These are phyloP conservation scores for Camellia japonica DNA, from an alignment of 148 eudicot genomes.

Conservation along the genomic window DNA sequence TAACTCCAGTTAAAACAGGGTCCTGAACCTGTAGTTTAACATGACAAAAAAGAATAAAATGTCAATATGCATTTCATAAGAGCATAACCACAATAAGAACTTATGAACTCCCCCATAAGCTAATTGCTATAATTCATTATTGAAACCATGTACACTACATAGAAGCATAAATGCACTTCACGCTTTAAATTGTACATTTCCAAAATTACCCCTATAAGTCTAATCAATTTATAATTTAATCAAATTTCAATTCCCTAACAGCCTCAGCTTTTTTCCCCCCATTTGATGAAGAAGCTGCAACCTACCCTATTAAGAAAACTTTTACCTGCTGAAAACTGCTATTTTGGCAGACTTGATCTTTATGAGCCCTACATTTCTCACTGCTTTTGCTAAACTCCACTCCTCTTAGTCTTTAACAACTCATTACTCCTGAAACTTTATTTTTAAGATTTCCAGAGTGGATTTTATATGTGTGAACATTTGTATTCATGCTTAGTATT, in stretches of 20 bases:
- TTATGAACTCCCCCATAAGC: not conserved
- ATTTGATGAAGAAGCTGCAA: not conserved
- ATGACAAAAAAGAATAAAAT: constrained; percentile 1
- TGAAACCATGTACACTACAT: not conserved
- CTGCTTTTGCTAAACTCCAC: no score
- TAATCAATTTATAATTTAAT: not conserved
- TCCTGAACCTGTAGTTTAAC: constrained; percentile 65
- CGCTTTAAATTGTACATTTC: not conserved
- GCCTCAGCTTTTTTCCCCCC: not conserved
- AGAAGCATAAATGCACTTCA: not conserved
- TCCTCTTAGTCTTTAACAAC: no score
- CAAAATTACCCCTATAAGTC: constrained; percentile 3
- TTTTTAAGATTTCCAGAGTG: no score
- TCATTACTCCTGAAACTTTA: no score
- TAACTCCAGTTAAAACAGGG: constrained; percentile 77
- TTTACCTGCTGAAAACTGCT: not conserved
- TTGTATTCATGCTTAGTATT: no score
- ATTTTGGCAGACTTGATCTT: no score
- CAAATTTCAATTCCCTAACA: not conserved
- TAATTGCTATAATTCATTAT: not conserved
- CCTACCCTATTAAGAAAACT: not conserved
- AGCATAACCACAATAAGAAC: not conserved
- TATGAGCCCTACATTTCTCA: no score
- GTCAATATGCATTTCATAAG: constrained; percentile 10
- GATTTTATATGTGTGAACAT: no score